Evolutionary conservation across 2,329 filamentous ascomycete genomes (phyloP).

Genomic region (Bipolaris bicolor): DNA sequence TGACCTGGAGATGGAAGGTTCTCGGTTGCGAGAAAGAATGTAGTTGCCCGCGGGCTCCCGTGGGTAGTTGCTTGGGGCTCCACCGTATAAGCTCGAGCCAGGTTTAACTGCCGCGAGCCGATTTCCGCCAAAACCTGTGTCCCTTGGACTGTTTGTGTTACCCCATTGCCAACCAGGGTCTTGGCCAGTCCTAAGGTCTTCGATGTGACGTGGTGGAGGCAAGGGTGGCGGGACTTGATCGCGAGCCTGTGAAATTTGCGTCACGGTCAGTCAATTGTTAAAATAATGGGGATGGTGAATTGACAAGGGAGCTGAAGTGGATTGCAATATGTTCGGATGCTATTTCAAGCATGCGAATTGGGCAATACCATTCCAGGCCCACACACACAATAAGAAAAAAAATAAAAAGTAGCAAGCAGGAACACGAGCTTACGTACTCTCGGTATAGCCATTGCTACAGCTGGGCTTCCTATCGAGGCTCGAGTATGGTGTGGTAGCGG

Average conservation of each 20-base stretch:
- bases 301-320: not conserved
- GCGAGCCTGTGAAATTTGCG: constrained; percentile 45
- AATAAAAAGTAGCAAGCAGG: not conserved
- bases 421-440: constrained; percentile 38
- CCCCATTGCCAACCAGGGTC: constrained; percentile 69
- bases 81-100: constrained; percentile 55
- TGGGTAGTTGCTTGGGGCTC: constrained; percentile 26
- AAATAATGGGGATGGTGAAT: not conserved
- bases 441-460: constrained; percentile 67
- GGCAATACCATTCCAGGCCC: not conserved
- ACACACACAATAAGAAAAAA: not conserved
- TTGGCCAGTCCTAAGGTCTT: constrained; percentile 62
- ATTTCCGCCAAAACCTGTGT: constrained; percentile 55
- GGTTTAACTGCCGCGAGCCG: constrained; percentile 54
- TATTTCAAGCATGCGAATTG: constrained; percentile 1
- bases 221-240: constrained; percentile 66
- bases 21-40: constrained; percentile 45
- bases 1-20: constrained; percentile 48
- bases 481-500: constrained; percentile 41
- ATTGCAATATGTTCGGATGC: not conserved
- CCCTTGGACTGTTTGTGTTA: constrained; percentile 62
- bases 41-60: constrained; percentile 37
- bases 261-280: constrained; percentile 7
- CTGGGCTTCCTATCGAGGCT: constrained; percentile 48
- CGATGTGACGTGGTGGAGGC: constrained; percentile 66